A percentile compares a stretch with the other conserved stretches of the same genome.
Evolutionary conservation across 345 rosid genomes (phyloP).

Genomic region (Lumnitzera racemosa): DNA sequence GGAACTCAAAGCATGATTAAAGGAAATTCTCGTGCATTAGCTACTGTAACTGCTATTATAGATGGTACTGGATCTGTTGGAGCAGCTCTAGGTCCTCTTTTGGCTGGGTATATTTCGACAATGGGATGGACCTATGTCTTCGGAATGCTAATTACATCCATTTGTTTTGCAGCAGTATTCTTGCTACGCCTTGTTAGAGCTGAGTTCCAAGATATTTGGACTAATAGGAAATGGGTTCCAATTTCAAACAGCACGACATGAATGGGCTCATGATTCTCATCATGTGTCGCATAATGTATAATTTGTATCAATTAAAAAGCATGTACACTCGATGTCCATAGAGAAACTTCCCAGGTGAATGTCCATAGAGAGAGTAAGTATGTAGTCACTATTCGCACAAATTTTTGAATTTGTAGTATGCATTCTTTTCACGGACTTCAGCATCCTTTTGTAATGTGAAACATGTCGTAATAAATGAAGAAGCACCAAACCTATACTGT

Average conservation of each 20-base stretch:
- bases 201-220: slow-evolving; percentile 43
- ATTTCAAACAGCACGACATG: slow-evolving; percentile 2
- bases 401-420: no score
- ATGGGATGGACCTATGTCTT: slow-evolving; percentile 87
- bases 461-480: no score
- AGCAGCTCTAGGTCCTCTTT: slow-evolving; percentile 81
- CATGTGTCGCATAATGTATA: no score
- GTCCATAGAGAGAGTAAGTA: no score
- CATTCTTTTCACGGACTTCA: no score
- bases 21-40: slow-evolving; percentile 81
- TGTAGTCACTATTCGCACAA: no score
- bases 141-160: slow-evolving; percentile 55
- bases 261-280: no score
- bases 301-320: no score
- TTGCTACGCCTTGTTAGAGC: slow-evolving; percentile 50
- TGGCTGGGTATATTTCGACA: slow-evolving; percentile 79
- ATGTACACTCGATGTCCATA: no score
- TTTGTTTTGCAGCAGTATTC: slow-evolving; percentile 45
- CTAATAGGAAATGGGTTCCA: slow-evolving; percentile 19
- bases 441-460: no score
- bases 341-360: no score
- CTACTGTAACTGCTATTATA: slow-evolving; percentile 85
- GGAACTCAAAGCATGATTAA: slow-evolving; percentile 70
- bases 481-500: no score
- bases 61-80: slow-evolving; percentile 97